phyloP scores from a whole-genome alignment of 129 eudicot genomes.

The Artemisia tridentata region DNA sequence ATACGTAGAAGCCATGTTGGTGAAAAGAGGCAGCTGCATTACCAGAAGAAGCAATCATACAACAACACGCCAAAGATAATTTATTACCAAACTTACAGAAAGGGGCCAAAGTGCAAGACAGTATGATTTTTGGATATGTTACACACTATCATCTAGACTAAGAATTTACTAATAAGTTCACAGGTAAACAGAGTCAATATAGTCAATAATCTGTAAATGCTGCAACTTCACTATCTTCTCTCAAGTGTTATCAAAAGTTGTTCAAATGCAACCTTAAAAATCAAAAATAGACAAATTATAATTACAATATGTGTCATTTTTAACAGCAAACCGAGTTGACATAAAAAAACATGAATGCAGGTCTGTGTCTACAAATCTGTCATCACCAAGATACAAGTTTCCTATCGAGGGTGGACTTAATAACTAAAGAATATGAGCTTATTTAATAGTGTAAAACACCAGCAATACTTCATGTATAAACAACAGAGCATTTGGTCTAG shows the following conservation, averaged over 20 bases:
- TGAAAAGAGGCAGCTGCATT: not conserved
- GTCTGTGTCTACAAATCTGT: not conserved
- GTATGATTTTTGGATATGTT: conserved; percentile 47
- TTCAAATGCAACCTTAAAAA: not conserved
- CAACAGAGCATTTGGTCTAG: conserved; percentile 90
- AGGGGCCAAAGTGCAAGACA: conserved; percentile 33
- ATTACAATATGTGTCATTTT: not conserved
- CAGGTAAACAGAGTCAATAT: not conserved
- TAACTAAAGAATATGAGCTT: not conserved
- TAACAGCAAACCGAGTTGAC: not conserved
- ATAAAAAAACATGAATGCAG: conserved; percentile 4
- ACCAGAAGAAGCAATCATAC: conserved; percentile 10
- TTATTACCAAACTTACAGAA: conserved; percentile 6
- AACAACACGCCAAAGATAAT: not conserved
- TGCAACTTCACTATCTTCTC: conserved; percentile 6
- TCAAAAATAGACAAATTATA: not conserved
- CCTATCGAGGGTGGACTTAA: not conserved
- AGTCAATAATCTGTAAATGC: not conserved
- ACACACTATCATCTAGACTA: conserved; percentile 4
- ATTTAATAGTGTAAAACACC: not conserved
- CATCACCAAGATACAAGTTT: conserved; percentile 2
- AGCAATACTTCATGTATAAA: conserved; percentile 11
- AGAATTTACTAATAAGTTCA: not conserved
- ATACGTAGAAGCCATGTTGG: not conserved
- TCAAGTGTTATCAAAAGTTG: conserved; percentile 3